Conservation (phyloP, 148 eudicot genomes). For the Arctostaphylos glauca region DNA sequence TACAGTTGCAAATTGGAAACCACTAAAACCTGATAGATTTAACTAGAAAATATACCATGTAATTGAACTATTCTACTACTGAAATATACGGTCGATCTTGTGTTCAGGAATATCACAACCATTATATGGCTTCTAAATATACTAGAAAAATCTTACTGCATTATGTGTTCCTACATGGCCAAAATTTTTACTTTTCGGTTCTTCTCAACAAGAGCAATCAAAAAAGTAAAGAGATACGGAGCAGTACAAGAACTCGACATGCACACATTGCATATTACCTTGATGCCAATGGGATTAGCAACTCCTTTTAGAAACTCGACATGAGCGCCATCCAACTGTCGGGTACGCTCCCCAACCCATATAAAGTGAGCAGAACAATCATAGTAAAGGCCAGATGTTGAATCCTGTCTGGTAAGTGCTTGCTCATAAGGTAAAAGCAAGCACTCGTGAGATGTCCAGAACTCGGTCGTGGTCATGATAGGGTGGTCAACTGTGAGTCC, state of each 20-base stretch:
- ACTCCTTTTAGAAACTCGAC: constrained; percentile 10
- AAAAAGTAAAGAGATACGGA: no score
- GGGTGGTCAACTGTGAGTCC: constrained; percentile 22
- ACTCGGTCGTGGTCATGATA: constrained; percentile 22
- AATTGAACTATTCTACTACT: not conserved
- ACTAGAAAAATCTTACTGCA: not conserved
- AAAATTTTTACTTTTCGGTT: no score
- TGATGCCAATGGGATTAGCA: constrained; percentile 13
- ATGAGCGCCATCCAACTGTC: constrained; percentile 25
- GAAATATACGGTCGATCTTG: not conserved
- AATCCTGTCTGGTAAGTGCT: constrained; percentile 23
- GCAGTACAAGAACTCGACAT: not conserved
- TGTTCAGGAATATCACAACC: not conserved
- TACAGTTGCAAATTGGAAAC: not conserved
- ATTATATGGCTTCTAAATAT: not conserved
- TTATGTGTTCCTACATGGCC: no score
- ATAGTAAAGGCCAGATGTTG: constrained; percentile 25
- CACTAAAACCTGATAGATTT: not conserved
- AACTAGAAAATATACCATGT: not conserved
- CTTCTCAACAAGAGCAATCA: no score
- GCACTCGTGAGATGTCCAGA: constrained; percentile 33
- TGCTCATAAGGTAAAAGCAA: constrained; percentile 27
- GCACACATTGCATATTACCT: not conserved
- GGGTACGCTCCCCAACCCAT: constrained; percentile 25
- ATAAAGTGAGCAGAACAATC: constrained; percentile 24